These are phyloP conservation scores for Spergularia azorica DNA, from an alignment of 179 eudicot species.

Conservation along the genomic window DNA sequence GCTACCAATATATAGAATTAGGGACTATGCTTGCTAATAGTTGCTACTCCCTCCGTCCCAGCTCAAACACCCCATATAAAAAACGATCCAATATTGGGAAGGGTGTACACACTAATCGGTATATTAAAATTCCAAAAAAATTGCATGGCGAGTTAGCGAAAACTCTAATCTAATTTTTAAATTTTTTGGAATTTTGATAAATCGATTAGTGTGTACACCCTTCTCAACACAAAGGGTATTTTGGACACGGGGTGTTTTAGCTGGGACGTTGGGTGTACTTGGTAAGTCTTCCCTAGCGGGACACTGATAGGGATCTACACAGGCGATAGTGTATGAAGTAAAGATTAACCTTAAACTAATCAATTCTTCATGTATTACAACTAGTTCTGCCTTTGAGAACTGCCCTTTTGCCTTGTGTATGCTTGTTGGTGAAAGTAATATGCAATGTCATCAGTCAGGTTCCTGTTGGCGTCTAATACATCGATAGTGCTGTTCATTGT, in stretches of 20 bases:
- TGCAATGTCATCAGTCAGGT: not conserved
- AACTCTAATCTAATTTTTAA: too few species aligned
- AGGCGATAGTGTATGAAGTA: not conserved
- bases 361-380: not conserved
- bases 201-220: too few species aligned
- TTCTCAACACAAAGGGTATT: not conserved
- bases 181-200: too few species aligned
- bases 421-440: not conserved
- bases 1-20: too few species aligned
- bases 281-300: not conserved
- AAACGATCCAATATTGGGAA: too few species aligned
- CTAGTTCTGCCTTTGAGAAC: not conserved
- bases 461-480: not conserved
- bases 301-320: too few species aligned
- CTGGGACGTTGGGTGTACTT: not conserved
- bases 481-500: not conserved
- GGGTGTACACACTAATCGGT: too few species aligned
- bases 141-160: too few species aligned
- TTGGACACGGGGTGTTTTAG: not conserved
- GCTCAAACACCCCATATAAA: too few species aligned
- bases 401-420: not conserved
- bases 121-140: too few species aligned
- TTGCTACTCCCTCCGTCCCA: too few species aligned
- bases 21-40: too few species aligned
- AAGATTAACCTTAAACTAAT: not conserved